A percentile compares a stretch with the other conserved stretches of the same genome.
These are phyloP conservation scores for Cyphellophora attinorum DNA, from an alignment of 2,329 filamentous ascomycete species.

Conservation along the genomic window DNA sequence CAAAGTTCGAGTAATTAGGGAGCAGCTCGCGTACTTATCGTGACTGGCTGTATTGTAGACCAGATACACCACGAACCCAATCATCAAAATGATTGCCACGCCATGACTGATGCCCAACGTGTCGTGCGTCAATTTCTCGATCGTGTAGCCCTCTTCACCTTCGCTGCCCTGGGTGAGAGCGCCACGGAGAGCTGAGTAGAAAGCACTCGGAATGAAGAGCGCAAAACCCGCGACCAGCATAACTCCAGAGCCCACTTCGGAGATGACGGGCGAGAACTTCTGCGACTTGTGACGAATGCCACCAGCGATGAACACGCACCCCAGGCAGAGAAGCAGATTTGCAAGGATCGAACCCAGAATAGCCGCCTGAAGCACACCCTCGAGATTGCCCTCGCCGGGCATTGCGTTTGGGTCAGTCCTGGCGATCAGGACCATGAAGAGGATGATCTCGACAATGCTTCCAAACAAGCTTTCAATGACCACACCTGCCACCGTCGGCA, in stretches of 20 bases:
- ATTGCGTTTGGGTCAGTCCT: slow-evolving; percentile 30
- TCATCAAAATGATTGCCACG: slow-evolving; percentile 59
- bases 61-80: slow-evolving; percentile 58
- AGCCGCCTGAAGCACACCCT: slow-evolving; percentile 70
- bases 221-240: slow-evolving; percentile 64
- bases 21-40: too few species aligned
- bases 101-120: slow-evolving; percentile 60
- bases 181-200: slow-evolving; percentile 41
- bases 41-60: slow-evolving; percentile 70
- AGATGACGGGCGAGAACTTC: slow-evolving; percentile 63
- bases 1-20: too few species aligned
- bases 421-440: slow-evolving; percentile 66
- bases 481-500: slow-evolving; percentile 56
- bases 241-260: slow-evolving; percentile 68
- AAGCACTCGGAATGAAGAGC: slow-evolving; percentile 34
- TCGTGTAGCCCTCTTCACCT: slow-evolving; percentile 21
- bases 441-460: slow-evolving; percentile 69
- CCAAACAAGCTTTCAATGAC: slow-evolving; percentile 50
- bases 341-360: slow-evolving; percentile 77
- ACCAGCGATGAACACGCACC: slow-evolving; percentile 69
- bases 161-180: slow-evolving; percentile 31
- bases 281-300: slow-evolving; percentile 60
- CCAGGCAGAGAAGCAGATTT: slow-evolving; percentile 70
- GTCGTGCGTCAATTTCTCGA: slow-evolving; percentile 37
- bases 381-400: slow-evolving; percentile 25